Percentiles rank a stretch among this genome's conserved stretches.
Conservation (phyloP, 1,284 basidiomycete genomes). For the Austroboletus novae-zelandiae region DNA sequence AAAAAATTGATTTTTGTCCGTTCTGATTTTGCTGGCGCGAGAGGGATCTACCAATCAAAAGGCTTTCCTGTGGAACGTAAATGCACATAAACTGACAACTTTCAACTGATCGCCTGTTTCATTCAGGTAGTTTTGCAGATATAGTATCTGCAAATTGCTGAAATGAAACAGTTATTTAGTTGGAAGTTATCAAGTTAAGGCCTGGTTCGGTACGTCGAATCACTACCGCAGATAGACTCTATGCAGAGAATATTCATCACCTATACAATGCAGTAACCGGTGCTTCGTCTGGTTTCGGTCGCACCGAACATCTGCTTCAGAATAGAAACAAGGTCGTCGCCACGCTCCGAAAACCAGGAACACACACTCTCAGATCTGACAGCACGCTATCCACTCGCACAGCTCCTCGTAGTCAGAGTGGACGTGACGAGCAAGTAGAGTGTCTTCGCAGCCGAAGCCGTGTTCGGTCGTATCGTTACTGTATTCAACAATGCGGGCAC, state of each 20-base stretch:
- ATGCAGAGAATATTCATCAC: background rate
- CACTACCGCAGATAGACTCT: background rate
- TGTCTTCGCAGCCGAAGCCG: slow-evolving; percentile 21
- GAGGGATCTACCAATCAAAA: too few relatives aligned
- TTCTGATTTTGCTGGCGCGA: too few relatives aligned
- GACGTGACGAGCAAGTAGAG: slow-evolving; percentile 36
- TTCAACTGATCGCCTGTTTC: too few relatives aligned
- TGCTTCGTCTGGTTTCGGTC: slow-evolving; percentile 28
- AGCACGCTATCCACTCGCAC: slow-evolving; percentile 23
- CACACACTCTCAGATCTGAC: slow-evolving; percentile 28
- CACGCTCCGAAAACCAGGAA: slow-evolving; percentile 31
- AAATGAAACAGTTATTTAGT: too few relatives aligned
- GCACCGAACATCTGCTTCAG: slow-evolving; percentile 13
- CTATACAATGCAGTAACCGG: slow-evolving; percentile 15
- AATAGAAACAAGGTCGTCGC: slow-evolving; percentile 11
- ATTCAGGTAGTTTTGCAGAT: too few relatives aligned
- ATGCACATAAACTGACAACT: too few relatives aligned
- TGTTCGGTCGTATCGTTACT: background rate
- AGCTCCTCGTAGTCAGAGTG: slow-evolving; percentile 38
- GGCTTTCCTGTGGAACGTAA: too few relatives aligned
- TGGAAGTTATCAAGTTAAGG: too few relatives aligned
- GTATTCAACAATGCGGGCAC: too few relatives aligned
- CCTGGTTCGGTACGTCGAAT: background rate
- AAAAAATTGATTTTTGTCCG: too few relatives aligned
- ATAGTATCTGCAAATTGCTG: too few relatives aligned